These are phyloP conservation scores for Symbiodinium pilosum DNA, from an alignment of 73 alveolate genomes.

Conservation along the genomic window DNA sequence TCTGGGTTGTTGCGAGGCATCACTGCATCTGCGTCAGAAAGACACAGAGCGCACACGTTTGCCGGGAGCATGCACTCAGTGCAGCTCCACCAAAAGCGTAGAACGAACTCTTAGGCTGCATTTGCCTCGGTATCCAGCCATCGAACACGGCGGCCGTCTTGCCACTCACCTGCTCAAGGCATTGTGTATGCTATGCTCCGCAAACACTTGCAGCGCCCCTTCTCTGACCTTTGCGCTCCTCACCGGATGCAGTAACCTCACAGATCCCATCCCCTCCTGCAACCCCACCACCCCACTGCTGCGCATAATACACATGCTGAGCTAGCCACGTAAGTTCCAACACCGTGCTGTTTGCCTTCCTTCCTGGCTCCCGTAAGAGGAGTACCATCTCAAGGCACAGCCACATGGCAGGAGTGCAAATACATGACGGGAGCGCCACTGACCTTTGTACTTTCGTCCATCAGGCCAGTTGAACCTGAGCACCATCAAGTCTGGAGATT, in stretches of 20 bases:
- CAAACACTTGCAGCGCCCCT: not conserved
- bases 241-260: slow-evolving; percentile 56
- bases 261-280: not conserved
- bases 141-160: slow-evolving; percentile 75
- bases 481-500: not conserved
- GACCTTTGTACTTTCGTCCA: slow-evolving; percentile 96
- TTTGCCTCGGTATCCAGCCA: slow-evolving; percentile 33
- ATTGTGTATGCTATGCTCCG: not conserved
- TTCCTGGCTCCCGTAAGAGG: slow-evolving; percentile 44
- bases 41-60: not conserved
- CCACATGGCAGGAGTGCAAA: not conserved
- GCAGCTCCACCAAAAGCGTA: not conserved
- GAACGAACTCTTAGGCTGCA: not conserved
- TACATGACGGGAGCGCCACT: slow-evolving; percentile 70
- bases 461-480: slow-evolving; percentile 96
- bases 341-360: slow-evolving; percentile 92
- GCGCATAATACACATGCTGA: not conserved
- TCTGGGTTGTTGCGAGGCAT: not conserved
- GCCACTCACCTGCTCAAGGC: slow-evolving; percentile 43
- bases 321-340: slow-evolving; percentile 27
- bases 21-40: not conserved
- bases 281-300: too few relatives aligned
- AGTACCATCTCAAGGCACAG: not conserved
- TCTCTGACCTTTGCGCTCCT: slow-evolving; percentile 42
- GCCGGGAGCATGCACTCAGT: not conserved